Base-by-base conservation (phyloP, 176 grass and related monocot species). In the Phyllostachys edulis region DNA sequence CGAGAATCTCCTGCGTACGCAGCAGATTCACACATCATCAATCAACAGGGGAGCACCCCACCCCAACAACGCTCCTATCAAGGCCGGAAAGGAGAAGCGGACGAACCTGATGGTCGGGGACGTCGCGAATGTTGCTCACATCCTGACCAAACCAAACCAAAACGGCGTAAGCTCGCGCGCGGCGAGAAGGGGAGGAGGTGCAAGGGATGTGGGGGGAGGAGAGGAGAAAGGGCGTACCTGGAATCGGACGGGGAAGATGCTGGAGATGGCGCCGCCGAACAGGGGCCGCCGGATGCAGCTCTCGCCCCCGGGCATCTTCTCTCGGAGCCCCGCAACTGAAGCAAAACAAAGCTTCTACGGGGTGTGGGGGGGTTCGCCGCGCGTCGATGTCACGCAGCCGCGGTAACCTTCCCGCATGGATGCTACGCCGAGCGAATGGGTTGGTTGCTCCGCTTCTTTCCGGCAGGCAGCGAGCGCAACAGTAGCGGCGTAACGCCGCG, bases 211-310 rank as follows among this genome's bases (percentile, higher is more conserved):
- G 2, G 52, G 10, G 9, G 2, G 29, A 29, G 29, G 29, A 29
- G 29, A 5, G 14, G 2, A 11, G 10, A 32, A 63, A 63, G 15
- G 47, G 60, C 18, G 47, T 82, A 90, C 96, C 90, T 94, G 91
- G 85, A 95, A 96, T 23, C 96, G 89, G 40, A 40, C 9, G 83
- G 93, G 93, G 71, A 98, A 94, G 42, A 45, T 27, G 77, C 77
- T 92, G 77, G 91, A 89, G 82, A 98, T 83, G 38, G 96, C 91
- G 77, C 93, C 93, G 47, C 96, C 93, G 90, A 98, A 98, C 20
- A 98, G 74, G 66, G 93, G 85, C 20, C 87, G 67, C 27, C 57
- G 76, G 38, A 42, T 32, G 76, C 86, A 84, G 89, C 70, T 80
- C 83, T 95, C 96, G 36, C 38, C 86, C 44, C 16, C 88, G 44